A percentile compares a stretch with the other conserved stretches of the same genome.
Evolutionary conservation across 306 rosid species (phyloP).

Genomic region (Glycine tomentella): DNA sequence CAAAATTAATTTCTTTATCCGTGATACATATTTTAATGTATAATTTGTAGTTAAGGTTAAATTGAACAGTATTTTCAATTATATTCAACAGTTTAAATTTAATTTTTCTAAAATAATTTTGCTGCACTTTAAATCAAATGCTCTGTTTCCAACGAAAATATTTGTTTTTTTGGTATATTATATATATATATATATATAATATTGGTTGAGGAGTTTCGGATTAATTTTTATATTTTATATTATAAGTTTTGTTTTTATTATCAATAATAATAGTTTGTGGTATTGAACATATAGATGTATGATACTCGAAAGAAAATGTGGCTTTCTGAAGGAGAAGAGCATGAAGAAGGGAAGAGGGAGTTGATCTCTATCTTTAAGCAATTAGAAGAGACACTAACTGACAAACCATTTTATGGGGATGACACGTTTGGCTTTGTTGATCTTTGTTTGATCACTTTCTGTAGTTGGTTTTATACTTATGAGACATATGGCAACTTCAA

Average conservation of each 20-base stretch:
- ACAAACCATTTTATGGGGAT: constrained; percentile 52
- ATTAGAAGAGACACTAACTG: constrained; percentile 46
- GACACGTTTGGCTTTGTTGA: constrained; percentile 59
- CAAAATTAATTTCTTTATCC: no score
- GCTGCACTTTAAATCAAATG: no score
- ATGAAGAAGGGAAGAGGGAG: constrained; percentile 49
- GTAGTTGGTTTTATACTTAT: constrained; percentile 53
- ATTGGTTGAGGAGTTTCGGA: no score
- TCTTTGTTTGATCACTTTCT: constrained; percentile 47
- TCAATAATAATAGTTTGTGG: not conserved
- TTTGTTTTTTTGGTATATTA: no score
- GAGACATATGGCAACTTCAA: constrained; percentile 53
- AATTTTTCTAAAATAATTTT: no score
- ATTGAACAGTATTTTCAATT: no score
- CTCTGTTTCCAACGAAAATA: no score
- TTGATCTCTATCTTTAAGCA: constrained; percentile 44
- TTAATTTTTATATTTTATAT: not conserved
- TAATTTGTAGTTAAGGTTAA: no score
- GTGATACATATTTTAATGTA: no score
- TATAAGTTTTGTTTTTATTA: not conserved
- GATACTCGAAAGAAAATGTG: constrained; percentile 44
- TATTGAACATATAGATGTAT: constrained; percentile 37
- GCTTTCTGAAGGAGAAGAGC: constrained; percentile 54
- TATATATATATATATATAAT: no score
- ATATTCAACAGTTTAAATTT: no score